Evolutionary conservation across 2,329 filamentous ascomycete species (phyloP).

Genomic region (Passalora sequoiae): DNA sequence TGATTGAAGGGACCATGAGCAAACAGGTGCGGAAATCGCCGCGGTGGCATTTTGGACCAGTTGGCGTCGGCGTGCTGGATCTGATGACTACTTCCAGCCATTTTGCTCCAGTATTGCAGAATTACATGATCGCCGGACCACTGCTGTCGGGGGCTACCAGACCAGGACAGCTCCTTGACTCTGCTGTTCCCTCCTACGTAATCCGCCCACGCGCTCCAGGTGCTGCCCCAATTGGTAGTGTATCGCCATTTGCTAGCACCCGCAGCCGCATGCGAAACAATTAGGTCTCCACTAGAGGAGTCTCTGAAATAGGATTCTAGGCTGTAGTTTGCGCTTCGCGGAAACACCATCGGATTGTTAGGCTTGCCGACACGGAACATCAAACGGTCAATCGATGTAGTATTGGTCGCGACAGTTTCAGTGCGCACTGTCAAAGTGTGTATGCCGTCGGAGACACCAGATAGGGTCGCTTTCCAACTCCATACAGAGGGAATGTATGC

Average conservation of each 20-base stretch:
- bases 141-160: slow-evolving; percentile 46
- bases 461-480: slow-evolving; percentile 50
- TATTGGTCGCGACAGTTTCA: slow-evolving; percentile 41
- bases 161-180: slow-evolving; percentile 48
- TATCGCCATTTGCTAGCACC: slow-evolving; percentile 58
- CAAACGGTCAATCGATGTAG: slow-evolving; percentile 53
- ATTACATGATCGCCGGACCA: slow-evolving; percentile 59
- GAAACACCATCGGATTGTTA: slow-evolving; percentile 56
- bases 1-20: slow-evolving; percentile 58
- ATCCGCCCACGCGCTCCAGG: slow-evolving; percentile 52
- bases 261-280: slow-evolving; percentile 48
- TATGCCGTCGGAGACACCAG: slow-evolving; percentile 54
- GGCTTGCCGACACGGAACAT: slow-evolving; percentile 53
- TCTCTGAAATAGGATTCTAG: slow-evolving; percentile 27
- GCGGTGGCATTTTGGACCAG: slow-evolving; percentile 29
- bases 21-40: slow-evolving; percentile 58
- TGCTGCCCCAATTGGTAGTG: slow-evolving; percentile 54
- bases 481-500: slow-evolving; percentile 51
- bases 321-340: slow-evolving; percentile 52
- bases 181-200: slow-evolving; percentile 49
- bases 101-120: slow-evolving; percentile 56
- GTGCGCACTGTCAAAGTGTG: slow-evolving; percentile 54
- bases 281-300: slow-evolving; percentile 5
- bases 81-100: slow-evolving; percentile 54
- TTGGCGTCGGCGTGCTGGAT: slow-evolving; percentile 54